Evolutionary conservation across 2,329 filamentous ascomycete species (phyloP).

Genomic region (Lasiodiplodia gonubiensis): DNA sequence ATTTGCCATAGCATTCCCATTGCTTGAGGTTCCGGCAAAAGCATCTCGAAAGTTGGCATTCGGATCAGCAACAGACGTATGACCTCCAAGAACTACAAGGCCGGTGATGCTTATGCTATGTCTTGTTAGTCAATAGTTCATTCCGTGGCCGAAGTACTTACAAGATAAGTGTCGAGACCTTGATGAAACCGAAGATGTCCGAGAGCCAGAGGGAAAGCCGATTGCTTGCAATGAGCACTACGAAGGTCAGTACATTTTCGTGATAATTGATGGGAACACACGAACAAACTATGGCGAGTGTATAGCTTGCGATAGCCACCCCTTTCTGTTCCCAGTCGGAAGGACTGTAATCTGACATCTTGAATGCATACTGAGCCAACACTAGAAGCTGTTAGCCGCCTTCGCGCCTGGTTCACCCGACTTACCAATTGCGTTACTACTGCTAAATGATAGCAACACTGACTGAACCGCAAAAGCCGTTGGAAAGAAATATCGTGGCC

Average conservation of each 20-base stretch:
- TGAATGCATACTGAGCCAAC: conserved; percentile 65
- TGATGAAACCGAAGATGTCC: conserved; percentile 64
- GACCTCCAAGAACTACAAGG: conserved; percentile 39
- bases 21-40: conserved; percentile 38
- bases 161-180: conserved; percentile 68
- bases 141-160: background rate
- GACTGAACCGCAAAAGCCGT: conserved; percentile 52
- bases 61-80: conserved; percentile 37
- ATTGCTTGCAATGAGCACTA: conserved; percentile 60
- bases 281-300: conserved; percentile 60
- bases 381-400: conserved; percentile 29
- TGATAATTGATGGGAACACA: background rate
- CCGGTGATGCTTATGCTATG: conserved; percentile 38
- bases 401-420: background rate
- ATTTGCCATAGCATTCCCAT: conserved; percentile 40
- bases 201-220: conserved; percentile 62
- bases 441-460: conserved; percentile 69
- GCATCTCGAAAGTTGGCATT: conserved; percentile 38
- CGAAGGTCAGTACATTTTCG: background rate
- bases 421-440: conserved; percentile 65
- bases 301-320: conserved; percentile 68
- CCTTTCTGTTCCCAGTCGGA: conserved; percentile 70
- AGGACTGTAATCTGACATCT: conserved; percentile 57
- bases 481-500: conserved; percentile 68
- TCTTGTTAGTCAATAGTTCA: background rate